These are phyloP conservation scores for Lactifluus hygrophoroides DNA, from an alignment of 768 basidiomycete species.

Conservation along the genomic window DNA sequence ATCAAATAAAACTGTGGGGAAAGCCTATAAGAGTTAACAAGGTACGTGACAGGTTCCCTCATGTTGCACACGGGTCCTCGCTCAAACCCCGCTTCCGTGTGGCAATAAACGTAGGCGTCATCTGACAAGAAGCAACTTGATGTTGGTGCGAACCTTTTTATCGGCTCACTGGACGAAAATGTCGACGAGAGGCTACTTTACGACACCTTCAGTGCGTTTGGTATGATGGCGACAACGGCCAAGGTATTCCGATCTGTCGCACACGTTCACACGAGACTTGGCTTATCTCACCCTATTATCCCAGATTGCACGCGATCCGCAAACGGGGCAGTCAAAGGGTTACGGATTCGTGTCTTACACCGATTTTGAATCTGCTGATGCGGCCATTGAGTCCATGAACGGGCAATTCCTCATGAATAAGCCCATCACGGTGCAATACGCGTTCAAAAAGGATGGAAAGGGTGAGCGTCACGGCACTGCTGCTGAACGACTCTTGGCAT, in stretches of 20 bases:
- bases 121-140: conserved; percentile 98
- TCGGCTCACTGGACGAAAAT: conserved; percentile 91
- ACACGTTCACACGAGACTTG: background rate
- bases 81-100: conserved; percentile 3
- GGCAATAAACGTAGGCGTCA: conserved; percentile 54
- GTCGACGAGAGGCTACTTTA: conserved; percentile 90
- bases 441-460: conserved; percentile 99
- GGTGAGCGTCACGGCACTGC: conserved; percentile 95
- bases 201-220: conserved; percentile 94
- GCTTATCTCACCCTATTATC: background rate
- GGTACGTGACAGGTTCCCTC: conserved; percentile 39
- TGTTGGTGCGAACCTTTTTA: conserved; percentile 95
- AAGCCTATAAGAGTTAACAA: conserved; percentile 99
- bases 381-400: conserved; percentile 95
- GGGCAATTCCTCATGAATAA: conserved; percentile 98
- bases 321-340: conserved; percentile 81
- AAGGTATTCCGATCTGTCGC: conserved; percentile 45
- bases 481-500: conserved; percentile 92
- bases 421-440: conserved; percentile 93
- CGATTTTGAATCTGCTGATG: conserved; percentile 95
- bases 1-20: conserved; percentile 98
- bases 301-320: conserved; percentile 87
- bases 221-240: conserved; percentile 83
- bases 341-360: conserved; percentile 97
- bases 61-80: background rate